Evolutionary conservation across 148 eudicot species (phyloP), one percentile per base, ranked within the genome.

Genomic region (Silene latifolia): DNA sequence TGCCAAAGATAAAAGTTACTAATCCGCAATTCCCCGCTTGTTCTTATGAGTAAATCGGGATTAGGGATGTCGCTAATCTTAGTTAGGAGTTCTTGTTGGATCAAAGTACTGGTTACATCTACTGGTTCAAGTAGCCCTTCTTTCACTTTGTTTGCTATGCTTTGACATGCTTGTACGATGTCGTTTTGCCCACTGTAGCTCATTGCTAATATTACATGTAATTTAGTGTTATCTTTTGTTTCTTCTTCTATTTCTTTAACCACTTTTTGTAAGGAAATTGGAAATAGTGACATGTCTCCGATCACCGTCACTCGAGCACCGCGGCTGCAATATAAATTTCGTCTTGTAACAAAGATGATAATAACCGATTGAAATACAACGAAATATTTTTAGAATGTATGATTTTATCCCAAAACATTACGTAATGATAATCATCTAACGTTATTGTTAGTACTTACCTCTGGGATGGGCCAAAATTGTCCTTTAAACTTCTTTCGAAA

Each of bases 1-100:
- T 84, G 85, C 87, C 89, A 84, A 25, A 86, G 76, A 76, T 79
- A 77, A 65, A 75, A 84, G 29, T 82, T 86, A 72, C 85, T 82
- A 15, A 86, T 20, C 4, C 84, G 79, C 15, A 56, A 2, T 14
- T 80, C 79, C 4, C 87, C 85, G n/a, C 89, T 74, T 0, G 85
- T 86, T 56, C 89, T 74, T 27, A 86, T 84, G 10, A 86, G 72
- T 19, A 86, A 67, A 78, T 86, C 89, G 7, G 85, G 89, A 11
- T 56, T 24, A 6, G 84, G 84, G 8, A 60, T 62, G 19, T 74
- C 66, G 2, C 69, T 54, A 14, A 77, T 61, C n/a, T 65, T 80
- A 0, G 89, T 86, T 71, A 78, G 61, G 5, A 86, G 82, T n/a
- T 86, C 79, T 72, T 82, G 54, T 21, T 84, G 64, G 18, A 86